phyloP scores from a whole-genome alignment of 148 eudicot genomes.

The Hydrangea macrophylla region DNA sequence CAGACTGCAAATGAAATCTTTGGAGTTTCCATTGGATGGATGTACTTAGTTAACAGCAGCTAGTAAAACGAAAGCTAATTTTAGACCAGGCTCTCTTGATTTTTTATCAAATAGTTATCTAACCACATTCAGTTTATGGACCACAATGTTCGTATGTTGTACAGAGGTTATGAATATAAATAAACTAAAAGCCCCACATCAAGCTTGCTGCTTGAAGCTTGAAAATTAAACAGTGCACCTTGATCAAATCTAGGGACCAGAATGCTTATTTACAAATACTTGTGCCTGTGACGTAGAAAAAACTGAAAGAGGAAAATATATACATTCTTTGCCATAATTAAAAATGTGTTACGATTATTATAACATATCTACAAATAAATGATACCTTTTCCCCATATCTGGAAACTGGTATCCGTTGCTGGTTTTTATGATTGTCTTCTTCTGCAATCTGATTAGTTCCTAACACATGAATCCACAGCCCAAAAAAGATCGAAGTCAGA shows the following conservation, averaged over 20 bases:
- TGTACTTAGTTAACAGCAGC: not conserved
- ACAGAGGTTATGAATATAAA: not conserved
- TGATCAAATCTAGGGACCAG: not conserved
- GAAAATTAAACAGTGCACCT: not conserved
- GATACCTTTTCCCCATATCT: too few species aligned
- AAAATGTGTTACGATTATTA: too few species aligned
- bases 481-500: too few species aligned
- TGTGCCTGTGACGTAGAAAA: too few species aligned
- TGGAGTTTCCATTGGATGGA: constrained; percentile 1
- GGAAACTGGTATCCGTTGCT: too few species aligned
- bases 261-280: not conserved
- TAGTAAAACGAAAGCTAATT: not conserved
- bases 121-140: not conserved
- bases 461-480: too few species aligned
- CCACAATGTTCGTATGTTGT: too few species aligned
- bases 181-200: not conserved
- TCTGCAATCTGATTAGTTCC: too few species aligned
- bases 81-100: not conserved
- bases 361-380: too few species aligned
- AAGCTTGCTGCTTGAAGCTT: constrained; percentile 5
- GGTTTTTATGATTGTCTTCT: too few species aligned
- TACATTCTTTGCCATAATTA: too few species aligned
- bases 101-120: not conserved
- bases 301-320: too few species aligned
- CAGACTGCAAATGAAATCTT: not conserved